A percentile compares a stretch with the other conserved stretches of the same genome.
These are phyloP conservation scores for Dichomitus squalens DNA, from an alignment of 1,284 basidiomycete species.

Conservation along the genomic window DNA sequence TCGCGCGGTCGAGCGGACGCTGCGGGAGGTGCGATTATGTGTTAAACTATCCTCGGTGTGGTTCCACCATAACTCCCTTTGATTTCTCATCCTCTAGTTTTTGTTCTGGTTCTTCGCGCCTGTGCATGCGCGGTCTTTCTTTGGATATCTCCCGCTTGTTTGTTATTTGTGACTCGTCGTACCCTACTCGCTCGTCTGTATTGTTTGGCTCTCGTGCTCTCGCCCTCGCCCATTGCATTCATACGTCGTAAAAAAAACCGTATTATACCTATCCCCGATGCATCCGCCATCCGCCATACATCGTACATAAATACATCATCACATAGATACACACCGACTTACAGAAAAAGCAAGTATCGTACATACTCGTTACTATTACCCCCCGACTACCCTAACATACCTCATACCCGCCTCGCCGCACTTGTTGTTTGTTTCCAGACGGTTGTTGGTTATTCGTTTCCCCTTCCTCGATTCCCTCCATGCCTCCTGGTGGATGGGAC, in stretches of 20 bases:
- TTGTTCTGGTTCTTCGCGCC: background rate
- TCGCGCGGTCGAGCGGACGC: constrained; percentile 13
- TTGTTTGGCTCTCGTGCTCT: constrained; percentile 25
- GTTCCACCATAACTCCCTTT: constrained; percentile 15
- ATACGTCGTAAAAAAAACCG: constrained; percentile 10
- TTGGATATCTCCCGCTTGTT: constrained; percentile 2
- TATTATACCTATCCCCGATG: constrained; percentile 15
- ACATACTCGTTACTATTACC: constrained; percentile 24
- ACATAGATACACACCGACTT: constrained; percentile 8
- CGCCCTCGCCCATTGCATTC: constrained; percentile 12
- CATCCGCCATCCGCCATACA: constrained; percentile 11
- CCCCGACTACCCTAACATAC: constrained; percentile 15
- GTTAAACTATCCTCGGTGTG: constrained; percentile 21
- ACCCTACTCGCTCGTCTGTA: constrained; percentile 26
- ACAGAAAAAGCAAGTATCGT: constrained; percentile 18
- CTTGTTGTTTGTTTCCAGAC: constrained; percentile 4
- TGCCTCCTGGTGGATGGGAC: background rate
- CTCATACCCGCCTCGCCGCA: constrained; percentile 22
- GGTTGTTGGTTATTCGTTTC: constrained; percentile 22
- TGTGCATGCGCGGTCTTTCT: background rate
- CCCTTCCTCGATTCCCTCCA: background rate
- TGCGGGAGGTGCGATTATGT: constrained; percentile 19
- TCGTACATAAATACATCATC: constrained; percentile 16
- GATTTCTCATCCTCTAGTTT: background rate
- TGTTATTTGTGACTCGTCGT: constrained; percentile 6